A percentile compares a stretch with the other conserved stretches of the same genome.
phyloP scores from a whole-genome alignment of 257 asterid species.

The Solanum sparsipilum region DNA sequence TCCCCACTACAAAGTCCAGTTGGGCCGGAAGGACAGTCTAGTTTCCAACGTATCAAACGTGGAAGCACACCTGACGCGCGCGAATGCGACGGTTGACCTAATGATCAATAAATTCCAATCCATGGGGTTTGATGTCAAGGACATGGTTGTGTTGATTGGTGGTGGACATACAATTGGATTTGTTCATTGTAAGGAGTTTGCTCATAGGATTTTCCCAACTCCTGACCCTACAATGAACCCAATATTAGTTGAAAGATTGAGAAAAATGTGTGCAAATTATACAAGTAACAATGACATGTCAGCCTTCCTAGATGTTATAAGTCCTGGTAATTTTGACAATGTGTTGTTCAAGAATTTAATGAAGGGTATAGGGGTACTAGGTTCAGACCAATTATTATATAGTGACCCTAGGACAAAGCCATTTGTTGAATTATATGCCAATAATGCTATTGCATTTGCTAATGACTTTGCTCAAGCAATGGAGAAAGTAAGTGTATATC shows the following conservation, averaged over 20 bases:
- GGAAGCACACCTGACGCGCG: slow-evolving; percentile 53
- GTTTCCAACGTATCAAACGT: slow-evolving; percentile 36
- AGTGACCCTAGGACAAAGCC: slow-evolving; percentile 58
- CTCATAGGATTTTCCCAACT: slow-evolving; percentile 34
- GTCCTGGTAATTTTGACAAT: slow-evolving; percentile 84
- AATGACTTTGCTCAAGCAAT: slow-evolving; percentile 41
- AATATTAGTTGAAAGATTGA: slow-evolving; percentile 31
- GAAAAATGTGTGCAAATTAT: slow-evolving; percentile 44
- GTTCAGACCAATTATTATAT: slow-evolving; percentile 48
- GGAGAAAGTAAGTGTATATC: slow-evolving; percentile 45
- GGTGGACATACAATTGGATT: slow-evolving; percentile 77
- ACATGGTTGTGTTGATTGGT: slow-evolving; percentile 73
- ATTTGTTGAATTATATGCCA: slow-evolving; percentile 57
- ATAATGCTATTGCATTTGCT: slow-evolving; percentile 45
- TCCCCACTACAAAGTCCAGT: slow-evolving; percentile 41
- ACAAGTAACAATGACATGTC: slow-evolving; percentile 20
- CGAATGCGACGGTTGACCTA: slow-evolving; percentile 35
- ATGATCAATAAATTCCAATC: slow-evolving; percentile 35
- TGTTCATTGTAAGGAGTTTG: slow-evolving; percentile 65
- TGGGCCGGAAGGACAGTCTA: slow-evolving; percentile 56
- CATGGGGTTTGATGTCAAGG: slow-evolving; percentile 33
- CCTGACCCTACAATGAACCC: slow-evolving; percentile 62
- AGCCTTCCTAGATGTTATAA: slow-evolving; percentile 70
- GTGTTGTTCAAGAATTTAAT: slow-evolving; percentile 38
- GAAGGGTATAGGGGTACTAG: slow-evolving; percentile 46